Conservation (phyloP, 2,329 filamentous ascomycete species). For the Onygena corvina region DNA sequence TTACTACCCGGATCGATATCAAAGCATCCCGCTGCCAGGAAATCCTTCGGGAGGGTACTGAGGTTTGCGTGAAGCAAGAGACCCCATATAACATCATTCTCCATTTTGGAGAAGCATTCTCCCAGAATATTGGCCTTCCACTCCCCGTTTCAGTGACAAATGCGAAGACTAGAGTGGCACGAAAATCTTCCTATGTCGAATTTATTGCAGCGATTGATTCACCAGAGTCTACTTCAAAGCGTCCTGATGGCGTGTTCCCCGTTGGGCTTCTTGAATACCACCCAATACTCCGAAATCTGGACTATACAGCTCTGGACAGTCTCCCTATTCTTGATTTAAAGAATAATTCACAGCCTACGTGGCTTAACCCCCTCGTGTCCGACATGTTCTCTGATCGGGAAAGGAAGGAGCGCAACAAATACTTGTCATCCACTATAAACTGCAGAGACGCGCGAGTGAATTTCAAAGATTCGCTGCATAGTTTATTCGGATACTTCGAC, state of each 20-base stretch:
- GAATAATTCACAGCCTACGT: constrained; percentile 13
- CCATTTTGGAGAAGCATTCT: constrained; percentile 8
- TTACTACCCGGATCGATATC: constrained; percentile 13
- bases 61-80: constrained; percentile 9
- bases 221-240: neutral
- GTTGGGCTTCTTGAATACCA: constrained; percentile 13
- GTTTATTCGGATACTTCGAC: constrained; percentile 18
- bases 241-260: constrained; percentile 11
- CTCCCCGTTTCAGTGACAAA: constrained; percentile 16
- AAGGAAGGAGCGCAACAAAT: constrained; percentile 13
- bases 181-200: constrained; percentile 25
- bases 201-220: constrained; percentile 18
- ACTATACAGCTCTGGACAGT: constrained; percentile 17
- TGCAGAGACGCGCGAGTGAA: constrained; percentile 14
- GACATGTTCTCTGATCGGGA: constrained; percentile 18
- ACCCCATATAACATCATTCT: constrained; percentile 14
- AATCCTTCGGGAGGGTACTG: constrained; percentile 9
- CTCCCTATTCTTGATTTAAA: constrained; percentile 18
- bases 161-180: constrained; percentile 21
- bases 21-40: constrained; percentile 4
- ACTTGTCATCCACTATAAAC: neutral
- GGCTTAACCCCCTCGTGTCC: constrained; percentile 16
- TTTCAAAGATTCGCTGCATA: constrained; percentile 23
- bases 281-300: constrained; percentile 18
- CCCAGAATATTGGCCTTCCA: constrained; percentile 17